Percentiles rank a stretch among this genome's conserved stretches.
Evolutionary conservation across 169 alveolate genomes (phyloP).

Genomic region (Plasmodium vivax): DNA sequence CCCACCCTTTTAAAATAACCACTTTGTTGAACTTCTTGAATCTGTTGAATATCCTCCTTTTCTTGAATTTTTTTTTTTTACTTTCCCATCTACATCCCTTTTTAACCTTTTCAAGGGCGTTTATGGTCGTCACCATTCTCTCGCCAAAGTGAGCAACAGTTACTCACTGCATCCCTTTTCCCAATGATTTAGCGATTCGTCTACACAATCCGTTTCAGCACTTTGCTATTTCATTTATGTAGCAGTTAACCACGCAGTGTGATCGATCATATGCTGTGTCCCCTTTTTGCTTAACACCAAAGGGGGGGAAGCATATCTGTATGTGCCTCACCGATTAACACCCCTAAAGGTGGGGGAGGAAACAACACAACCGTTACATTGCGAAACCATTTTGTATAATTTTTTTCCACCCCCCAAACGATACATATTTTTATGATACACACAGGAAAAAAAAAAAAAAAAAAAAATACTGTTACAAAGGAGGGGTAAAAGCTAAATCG

Average conservation of each 20-base stretch:
- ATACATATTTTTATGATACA: conserved; percentile 26
- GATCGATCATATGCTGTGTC: not conserved
- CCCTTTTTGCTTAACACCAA: not conserved
- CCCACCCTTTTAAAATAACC: conserved; percentile 18
- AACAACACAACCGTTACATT: not conserved
- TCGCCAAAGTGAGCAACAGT: not conserved
- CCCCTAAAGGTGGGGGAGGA: not conserved
- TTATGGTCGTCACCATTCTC: not conserved
- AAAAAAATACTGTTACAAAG: conserved; percentile 1
- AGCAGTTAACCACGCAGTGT: not conserved
- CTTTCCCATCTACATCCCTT: not conserved
- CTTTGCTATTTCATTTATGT: conserved; percentile 27
- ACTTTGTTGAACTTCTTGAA: conserved; percentile 21
- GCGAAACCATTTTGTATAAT: conserved; percentile 10
- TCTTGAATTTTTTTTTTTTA: not conserved
- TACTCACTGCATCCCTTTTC: conserved; percentile 6
- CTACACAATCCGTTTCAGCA: conserved; percentile 31
- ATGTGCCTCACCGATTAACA: not conserved
- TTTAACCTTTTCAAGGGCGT: conserved; percentile 22
- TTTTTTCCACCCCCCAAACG: conserved; percentile 15
- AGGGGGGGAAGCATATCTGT: not conserved
- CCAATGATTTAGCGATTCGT: conserved; percentile 1
- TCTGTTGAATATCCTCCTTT: not conserved
- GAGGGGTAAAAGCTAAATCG: conserved; percentile 9
- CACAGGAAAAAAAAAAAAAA: not conserved